Evolutionary conservation across 805 yeast genomes (phyloP).

Genomic region (Clavispora asparagi): DNA sequence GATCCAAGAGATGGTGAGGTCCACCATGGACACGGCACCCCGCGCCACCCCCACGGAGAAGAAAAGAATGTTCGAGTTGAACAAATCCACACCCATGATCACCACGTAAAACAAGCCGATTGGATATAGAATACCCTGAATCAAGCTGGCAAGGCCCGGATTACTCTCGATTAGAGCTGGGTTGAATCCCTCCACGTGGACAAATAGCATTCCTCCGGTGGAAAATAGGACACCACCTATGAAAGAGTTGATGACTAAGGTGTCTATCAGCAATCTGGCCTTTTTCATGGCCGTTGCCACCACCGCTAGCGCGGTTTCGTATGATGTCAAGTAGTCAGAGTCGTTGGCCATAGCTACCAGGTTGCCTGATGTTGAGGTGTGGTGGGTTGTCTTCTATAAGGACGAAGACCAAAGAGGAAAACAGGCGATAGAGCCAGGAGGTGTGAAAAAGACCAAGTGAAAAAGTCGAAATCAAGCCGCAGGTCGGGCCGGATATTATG

Average conservation of each 20-base stretch:
- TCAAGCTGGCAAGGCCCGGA: constrained; percentile 48
- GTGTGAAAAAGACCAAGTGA: background rate
- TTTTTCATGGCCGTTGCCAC: constrained; percentile 86
- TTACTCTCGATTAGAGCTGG: constrained; percentile 36
- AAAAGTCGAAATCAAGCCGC: background rate
- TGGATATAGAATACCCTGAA: constrained; percentile 62
- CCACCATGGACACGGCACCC: constrained; percentile 64
- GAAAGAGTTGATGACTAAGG: constrained; percentile 57
- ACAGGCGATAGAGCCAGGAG: background rate
- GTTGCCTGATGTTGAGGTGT: background rate
- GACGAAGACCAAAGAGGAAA: no score
- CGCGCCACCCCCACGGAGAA: constrained; percentile 65
- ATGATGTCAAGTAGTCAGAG: constrained; percentile 57
- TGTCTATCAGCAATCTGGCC: constrained; percentile 57
- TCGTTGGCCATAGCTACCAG: constrained; percentile 14
- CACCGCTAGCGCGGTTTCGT: constrained; percentile 78
- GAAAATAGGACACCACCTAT: constrained; percentile 68
- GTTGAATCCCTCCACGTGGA: constrained; percentile 49
- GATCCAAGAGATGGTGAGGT: constrained; percentile 58
- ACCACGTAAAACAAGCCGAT: constrained; percentile 74
- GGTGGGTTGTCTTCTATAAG: background rate
- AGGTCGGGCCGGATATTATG: background rate
- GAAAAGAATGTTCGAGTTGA: constrained; percentile 68
- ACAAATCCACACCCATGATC: constrained; percentile 68
- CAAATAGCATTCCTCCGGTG: constrained; percentile 67